Conservation (phyloP, 345 rosid genomes). For the Viola odorata region DNA sequence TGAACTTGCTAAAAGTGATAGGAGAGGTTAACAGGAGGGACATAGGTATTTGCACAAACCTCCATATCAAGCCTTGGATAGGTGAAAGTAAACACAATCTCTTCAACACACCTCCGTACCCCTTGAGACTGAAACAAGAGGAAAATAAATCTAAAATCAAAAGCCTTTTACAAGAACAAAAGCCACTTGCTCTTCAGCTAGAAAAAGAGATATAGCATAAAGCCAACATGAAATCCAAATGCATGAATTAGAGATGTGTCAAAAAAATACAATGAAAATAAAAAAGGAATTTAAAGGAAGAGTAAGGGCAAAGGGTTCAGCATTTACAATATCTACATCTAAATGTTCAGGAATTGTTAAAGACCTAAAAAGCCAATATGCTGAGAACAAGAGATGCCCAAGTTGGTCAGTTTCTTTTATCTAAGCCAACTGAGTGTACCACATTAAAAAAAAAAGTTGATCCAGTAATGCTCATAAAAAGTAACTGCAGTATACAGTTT, state of each 20-base stretch:
- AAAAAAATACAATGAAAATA: neutral
- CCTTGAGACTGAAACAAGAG: constrained; percentile 49
- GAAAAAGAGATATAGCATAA: neutral
- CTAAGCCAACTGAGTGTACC: neutral
- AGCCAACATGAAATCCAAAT: neutral
- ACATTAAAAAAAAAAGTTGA: too few relatives aligned
- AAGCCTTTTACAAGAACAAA: constrained; percentile 10
- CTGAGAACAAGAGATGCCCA: neutral
- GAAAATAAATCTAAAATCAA: neutral
- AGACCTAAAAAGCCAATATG: neutral
- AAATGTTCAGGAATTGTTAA: neutral
- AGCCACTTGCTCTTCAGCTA: neutral
- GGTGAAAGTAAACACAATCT: constrained; percentile 70
- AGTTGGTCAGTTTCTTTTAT: neutral
- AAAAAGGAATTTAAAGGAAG: neutral
- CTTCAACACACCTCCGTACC: constrained; percentile 71
- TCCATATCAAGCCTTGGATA: constrained; percentile 97
- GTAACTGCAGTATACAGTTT: neutral
- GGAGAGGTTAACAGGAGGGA: neutral
- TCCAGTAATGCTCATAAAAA: neutral
- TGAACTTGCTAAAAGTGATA: neutral
- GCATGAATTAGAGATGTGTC: neutral
- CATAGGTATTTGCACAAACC: constrained; percentile 35
- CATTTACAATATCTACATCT: neutral
- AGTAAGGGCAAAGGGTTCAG: neutral